These are phyloP conservation scores for Debaryomyces subglobosus DNA, from an alignment of 1,139 yeast species.

Conservation along the genomic window DNA sequence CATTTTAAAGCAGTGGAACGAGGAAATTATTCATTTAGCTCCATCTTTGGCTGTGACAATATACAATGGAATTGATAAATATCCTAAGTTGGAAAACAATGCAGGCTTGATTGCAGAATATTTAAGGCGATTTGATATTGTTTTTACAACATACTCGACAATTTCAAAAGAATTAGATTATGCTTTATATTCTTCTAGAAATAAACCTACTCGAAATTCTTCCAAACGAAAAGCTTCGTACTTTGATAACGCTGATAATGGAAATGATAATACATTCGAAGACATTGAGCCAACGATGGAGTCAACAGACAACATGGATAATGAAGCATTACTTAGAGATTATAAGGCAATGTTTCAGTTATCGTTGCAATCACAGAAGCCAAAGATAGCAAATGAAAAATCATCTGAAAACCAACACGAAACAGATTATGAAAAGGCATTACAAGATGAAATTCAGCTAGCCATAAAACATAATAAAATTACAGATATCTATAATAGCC, in stretches of 20 bases:
- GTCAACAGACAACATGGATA: slow-evolving; percentile 8
- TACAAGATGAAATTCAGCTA: slow-evolving; percentile 39
- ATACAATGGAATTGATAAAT: slow-evolving; percentile 62
- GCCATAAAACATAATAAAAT: slow-evolving; percentile 35
- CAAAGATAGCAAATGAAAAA: slow-evolving; percentile 31
- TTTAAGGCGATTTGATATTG: slow-evolving; percentile 68
- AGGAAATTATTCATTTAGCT: slow-evolving; percentile 66
- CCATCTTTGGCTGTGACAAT: slow-evolving; percentile 58
- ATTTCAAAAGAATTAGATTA: slow-evolving; percentile 78
- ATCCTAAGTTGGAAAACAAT: slow-evolving; percentile 46
- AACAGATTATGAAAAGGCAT: slow-evolving; percentile 40
- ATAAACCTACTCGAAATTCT: slow-evolving; percentile 53
- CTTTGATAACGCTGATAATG: slow-evolving; percentile 16
- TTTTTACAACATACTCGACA: slow-evolving; percentile 74
- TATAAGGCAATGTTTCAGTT: slow-evolving; percentile 35
- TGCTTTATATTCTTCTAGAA: slow-evolving; percentile 69
- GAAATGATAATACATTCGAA: slow-evolving; percentile 9
- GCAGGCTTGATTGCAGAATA: slow-evolving; percentile 50
- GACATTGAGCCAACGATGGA: not conserved
- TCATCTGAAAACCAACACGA: slow-evolving; percentile 25
- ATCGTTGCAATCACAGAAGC: slow-evolving; percentile 28
- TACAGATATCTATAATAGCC: slow-evolving; percentile 26
- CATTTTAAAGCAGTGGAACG: slow-evolving; percentile 81
- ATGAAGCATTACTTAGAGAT: slow-evolving; percentile 22
- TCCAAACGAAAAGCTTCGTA: slow-evolving; percentile 16